Conservation (phyloP, 208 protist genomes). For the Crithidia fasciculata region DNA sequence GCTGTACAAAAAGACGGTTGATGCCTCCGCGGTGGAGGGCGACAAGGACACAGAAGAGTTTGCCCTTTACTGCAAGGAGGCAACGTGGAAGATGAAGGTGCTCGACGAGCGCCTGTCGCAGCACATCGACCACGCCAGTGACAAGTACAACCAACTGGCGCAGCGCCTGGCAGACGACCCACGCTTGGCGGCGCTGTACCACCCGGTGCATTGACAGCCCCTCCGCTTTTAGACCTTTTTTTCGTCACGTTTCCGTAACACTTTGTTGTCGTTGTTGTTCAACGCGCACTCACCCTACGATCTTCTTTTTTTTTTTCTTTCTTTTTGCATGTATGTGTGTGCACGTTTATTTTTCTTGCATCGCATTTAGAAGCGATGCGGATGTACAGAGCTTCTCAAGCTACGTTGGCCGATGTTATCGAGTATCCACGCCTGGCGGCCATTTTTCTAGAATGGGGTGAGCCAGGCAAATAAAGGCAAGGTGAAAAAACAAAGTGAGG, state of each 20-base stretch:
- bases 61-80: constrained; percentile 88
- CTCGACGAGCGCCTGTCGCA: constrained; percentile 87
- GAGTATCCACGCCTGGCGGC: too few species aligned
- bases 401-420: too few species aligned
- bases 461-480: too few species aligned
- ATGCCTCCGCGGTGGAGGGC: constrained; percentile 65
- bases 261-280: too few species aligned
- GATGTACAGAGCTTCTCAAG: too few species aligned
- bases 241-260: too few species aligned
- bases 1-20: constrained; percentile 75
- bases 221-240: too few species aligned
- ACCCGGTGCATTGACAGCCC: constrained; percentile 8
- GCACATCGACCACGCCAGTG: constrained; percentile 87
- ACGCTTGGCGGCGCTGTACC: constrained; percentile 69
- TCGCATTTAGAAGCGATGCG: too few species aligned
- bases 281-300: too few species aligned
- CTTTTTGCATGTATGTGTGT: background rate
- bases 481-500: too few species aligned
- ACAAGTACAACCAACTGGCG: constrained; percentile 84
- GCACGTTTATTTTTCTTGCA: too few species aligned
- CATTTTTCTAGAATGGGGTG: background rate
- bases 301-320: background rate
- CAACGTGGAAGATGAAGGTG: constrained; percentile 91
- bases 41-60: constrained; percentile 86
- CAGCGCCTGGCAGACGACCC: constrained; percentile 80